Percentiles rank a stretch among this genome's conserved stretches.
These are phyloP conservation scores for Mycoemilia scoparia DNA, from an alignment of 192 early-diverging fungal species.

Conservation along the genomic window DNA sequence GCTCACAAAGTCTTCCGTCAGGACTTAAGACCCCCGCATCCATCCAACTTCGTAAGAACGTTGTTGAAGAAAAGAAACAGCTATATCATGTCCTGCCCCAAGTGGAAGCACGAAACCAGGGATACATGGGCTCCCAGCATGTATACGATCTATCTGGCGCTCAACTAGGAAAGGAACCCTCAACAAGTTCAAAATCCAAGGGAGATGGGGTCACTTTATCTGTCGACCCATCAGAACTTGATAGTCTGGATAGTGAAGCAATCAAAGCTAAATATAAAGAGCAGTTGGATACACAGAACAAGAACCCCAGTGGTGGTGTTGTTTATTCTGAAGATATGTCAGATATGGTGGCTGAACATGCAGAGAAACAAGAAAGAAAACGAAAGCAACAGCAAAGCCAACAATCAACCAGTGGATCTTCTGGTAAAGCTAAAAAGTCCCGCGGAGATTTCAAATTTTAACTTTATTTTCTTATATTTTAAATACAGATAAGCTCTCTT, in stretches of 20 bases:
- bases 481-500: no score
- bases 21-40: conserved; percentile 77
- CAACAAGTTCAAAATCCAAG: conserved; percentile 37
- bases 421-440: no score
- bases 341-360: conserved; percentile 80
- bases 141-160: conserved; percentile 58
- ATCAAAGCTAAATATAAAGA: conserved; percentile 64
- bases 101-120: conserved; percentile 40
- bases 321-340: conserved; percentile 55
- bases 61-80: conserved; percentile 27
- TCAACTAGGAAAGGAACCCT: conserved; percentile 24
- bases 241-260: conserved; percentile 55
- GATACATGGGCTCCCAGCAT: conserved; percentile 89
- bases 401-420: no score
- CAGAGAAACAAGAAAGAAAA: conserved; percentile 45
- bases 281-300: conserved; percentile 17
- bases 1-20: conserved; percentile 19
- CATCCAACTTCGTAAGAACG: conserved; percentile 76
- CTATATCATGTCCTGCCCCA: conserved; percentile 78
- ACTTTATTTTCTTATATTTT: no score
- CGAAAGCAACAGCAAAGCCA: no score
- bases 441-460: no score
- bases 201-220: conserved; percentile 58
- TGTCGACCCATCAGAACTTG: conserved; percentile 80
- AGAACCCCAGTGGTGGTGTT: conserved; percentile 6